A percentile compares a stretch with the other conserved stretches of the same genome.
Evolutionary conservation across 139 green algal species (phyloP).

Genomic region (Spirogloea muscicola): DNA sequence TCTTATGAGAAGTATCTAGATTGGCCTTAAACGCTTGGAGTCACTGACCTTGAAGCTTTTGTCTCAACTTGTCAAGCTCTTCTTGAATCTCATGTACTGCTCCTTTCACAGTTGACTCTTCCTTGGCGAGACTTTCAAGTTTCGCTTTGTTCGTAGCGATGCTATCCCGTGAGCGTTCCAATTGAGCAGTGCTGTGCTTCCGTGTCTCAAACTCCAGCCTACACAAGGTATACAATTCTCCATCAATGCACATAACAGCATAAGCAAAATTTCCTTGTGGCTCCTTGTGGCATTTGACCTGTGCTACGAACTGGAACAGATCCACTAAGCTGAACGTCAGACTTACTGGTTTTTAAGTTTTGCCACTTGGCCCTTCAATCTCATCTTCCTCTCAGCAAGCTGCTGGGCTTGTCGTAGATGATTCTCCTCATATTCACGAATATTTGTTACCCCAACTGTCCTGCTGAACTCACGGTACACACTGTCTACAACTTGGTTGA

Average conservation of each 20-base stretch:
- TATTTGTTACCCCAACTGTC: slow-evolving; percentile 67
- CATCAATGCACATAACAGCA: too few species aligned
- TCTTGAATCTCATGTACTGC: neutral
- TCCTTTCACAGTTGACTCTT: slow-evolving; percentile 33
- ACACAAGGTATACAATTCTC: too few species aligned
- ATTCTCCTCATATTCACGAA: slow-evolving; percentile 83
- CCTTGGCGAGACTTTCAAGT: slow-evolving; percentile 33
- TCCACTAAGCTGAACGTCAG: too few species aligned
- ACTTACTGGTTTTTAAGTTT: slow-evolving; percentile 48
- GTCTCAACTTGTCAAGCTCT: slow-evolving; percentile 48
- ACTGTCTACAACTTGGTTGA: slow-evolving; percentile 53
- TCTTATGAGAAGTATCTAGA: too few species aligned
- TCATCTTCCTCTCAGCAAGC: slow-evolving; percentile 31
- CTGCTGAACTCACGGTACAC: slow-evolving; percentile 60
- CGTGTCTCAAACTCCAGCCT: slow-evolving; percentile 65
- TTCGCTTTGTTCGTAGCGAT: slow-evolving; percentile 26
- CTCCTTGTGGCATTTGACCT: too few species aligned
- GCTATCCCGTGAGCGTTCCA: slow-evolving; percentile 14
- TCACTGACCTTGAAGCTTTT: too few species aligned
- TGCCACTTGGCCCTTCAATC: slow-evolving; percentile 51
- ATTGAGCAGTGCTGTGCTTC: slow-evolving; percentile 2
- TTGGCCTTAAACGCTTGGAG: too few species aligned
- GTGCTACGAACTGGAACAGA: too few species aligned
- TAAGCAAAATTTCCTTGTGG: too few species aligned
- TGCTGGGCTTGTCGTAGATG: slow-evolving; percentile 57